Conservation (phyloP, 768 basidiomycete genomes). For the Mycena chlorophos region DNA sequence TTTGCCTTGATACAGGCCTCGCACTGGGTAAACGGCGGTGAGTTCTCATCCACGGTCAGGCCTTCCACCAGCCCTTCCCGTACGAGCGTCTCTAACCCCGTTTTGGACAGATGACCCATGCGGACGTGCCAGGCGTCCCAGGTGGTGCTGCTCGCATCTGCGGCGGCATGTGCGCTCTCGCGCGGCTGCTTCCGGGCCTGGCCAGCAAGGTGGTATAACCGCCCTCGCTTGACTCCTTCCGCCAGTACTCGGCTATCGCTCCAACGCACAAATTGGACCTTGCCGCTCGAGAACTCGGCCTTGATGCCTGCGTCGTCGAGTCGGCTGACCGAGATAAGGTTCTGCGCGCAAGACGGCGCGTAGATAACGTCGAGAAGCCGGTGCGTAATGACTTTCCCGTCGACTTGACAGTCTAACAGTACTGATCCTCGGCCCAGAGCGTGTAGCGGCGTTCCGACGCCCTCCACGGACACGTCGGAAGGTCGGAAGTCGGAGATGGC, state of each 20-base stretch:
- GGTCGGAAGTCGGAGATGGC: background rate
- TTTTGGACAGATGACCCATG: conserved; percentile 11
- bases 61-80: conserved; percentile 6
- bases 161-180: conserved; percentile 5
- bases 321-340: conserved; percentile 7
- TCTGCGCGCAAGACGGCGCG: conserved; percentile 6
- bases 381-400: conserved; percentile 8
- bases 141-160: conserved; percentile 8
- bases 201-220: conserved; percentile 6
- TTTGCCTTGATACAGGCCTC: conserved; percentile 16
- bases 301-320: conserved; percentile 14
- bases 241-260: conserved; percentile 6
- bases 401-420: conserved; percentile 12
- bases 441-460: conserved; percentile 2
- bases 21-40: conserved; percentile 9
- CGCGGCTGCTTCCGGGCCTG: conserved; percentile 4
- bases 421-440: conserved; percentile 12
- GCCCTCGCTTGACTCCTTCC: conserved; percentile 2
- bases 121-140: conserved; percentile 16
- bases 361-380: conserved; percentile 1
- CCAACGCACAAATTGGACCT: conserved; percentile 5
- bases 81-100: conserved; percentile 5
- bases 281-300: conserved; percentile 5
- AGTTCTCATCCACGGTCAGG: conserved; percentile 6
- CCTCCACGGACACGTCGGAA: background rate